Base-by-base conservation (phyloP, 2,329 filamentous ascomycete genomes). In the Rutstroemia sp. region DNA sequence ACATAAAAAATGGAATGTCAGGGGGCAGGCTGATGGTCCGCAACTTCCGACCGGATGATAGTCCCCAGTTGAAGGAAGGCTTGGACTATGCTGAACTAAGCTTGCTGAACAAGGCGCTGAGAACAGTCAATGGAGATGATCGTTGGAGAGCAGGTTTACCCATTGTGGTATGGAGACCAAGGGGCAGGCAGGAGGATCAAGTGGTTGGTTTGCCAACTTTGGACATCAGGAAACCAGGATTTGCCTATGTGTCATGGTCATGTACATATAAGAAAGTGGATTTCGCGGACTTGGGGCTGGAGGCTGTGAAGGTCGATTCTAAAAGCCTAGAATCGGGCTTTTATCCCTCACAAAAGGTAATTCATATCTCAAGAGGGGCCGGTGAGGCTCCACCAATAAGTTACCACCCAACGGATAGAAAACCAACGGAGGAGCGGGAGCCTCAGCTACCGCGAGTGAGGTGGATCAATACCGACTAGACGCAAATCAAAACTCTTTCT, bases 261-360 rank as follows among this genome's bases (percentile, higher is more conserved):
- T 54, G 51, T 54, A 19, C 30, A 19, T 54, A 54, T 19, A 54
- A 38, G 30, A 54, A 54, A 42, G 38, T 48, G 19, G 38, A 54
- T 14, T 12, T 48, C 2, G 14, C 19, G 2, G 51, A 54, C 36
- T 14, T 54, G 16, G 51, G 42, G 14, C 21, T 54, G 16, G 9
- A 48, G 21, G 51, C 27, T 25, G 30, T 23, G 6, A 19, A 8
- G 39, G 39, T 34, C 10, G 10, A 27, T 27, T 27, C 5, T 27
- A 27, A 34, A 12, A 12, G 30, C 9, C 3, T 34, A 12, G 12
- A 34, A 12, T 10, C 4, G 30, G 30, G 10, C 3, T 34, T 34
- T 34, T 9, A 9, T 4, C 9, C 30, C 12, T 34, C 30, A 34
- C 30, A 9, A 34, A 34, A 34, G 30, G 30, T 34, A 8, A 9